These are phyloP conservation scores for Torulaspora globosa DNA, from an alignment of 1,139 yeast species.

Conservation along the genomic window DNA sequence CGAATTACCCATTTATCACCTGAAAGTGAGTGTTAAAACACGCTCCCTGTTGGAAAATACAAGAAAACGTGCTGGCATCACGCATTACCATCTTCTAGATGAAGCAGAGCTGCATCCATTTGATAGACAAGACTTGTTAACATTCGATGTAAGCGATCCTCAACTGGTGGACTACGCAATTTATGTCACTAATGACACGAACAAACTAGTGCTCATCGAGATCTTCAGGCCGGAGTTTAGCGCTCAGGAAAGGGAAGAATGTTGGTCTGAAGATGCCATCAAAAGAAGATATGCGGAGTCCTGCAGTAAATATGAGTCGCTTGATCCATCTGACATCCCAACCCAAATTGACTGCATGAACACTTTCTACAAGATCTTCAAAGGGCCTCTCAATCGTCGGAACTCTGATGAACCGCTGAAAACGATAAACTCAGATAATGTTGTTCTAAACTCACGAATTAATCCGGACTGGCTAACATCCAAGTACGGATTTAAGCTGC, in stretches of 20 bases:
- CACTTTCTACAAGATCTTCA: constrained; percentile 55
- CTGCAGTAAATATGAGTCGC: constrained; percentile 30
- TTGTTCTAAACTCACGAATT: constrained; percentile 50
- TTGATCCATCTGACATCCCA: constrained; percentile 40
- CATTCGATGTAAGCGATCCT: constrained; percentile 23
- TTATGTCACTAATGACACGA: constrained; percentile 43
- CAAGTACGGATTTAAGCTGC: constrained; percentile 40
- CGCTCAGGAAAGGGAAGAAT: constrained; percentile 37
- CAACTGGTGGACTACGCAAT: constrained; percentile 42
- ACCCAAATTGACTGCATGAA: constrained; percentile 51
- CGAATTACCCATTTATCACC: constrained; percentile 36
- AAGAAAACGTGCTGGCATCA: constrained; percentile 29
- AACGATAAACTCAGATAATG: constrained; percentile 49
- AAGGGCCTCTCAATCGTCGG: constrained; percentile 52
- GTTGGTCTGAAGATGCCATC: constrained; percentile 41
- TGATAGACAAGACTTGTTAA: constrained; percentile 39
- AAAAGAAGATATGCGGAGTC: constrained; percentile 39
- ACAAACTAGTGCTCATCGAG: constrained; percentile 43
- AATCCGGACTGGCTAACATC: constrained; percentile 51
- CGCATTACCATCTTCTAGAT: constrained; percentile 37
- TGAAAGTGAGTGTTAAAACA: constrained; percentile 38
- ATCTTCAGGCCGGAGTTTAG: constrained; percentile 42
- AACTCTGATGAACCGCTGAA: constrained; percentile 45
- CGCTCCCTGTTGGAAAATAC: constrained; percentile 28
- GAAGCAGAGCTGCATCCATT: constrained; percentile 35